Percentiles rank a stretch among this genome's conserved stretches.
These are phyloP conservation scores for Neofusicoccum laricinum DNA, from an alignment of 2,329 filamentous ascomycete genomes.

Conservation along the genomic window DNA sequence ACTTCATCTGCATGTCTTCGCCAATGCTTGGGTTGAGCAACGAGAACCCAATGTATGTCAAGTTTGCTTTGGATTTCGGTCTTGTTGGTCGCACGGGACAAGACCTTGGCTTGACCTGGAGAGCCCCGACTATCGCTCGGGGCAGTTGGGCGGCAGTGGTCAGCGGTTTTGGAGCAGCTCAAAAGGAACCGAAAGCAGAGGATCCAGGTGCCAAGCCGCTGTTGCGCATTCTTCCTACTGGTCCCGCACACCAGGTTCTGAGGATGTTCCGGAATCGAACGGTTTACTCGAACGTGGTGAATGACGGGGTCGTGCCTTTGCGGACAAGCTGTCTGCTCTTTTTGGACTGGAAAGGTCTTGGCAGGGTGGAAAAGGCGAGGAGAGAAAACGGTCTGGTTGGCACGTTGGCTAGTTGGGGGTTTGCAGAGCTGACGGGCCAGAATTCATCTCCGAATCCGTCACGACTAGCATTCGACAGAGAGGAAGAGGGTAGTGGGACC, in stretches of 20 bases:
- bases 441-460: conserved; percentile 61
- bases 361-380: conserved; percentile 88
- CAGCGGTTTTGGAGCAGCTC: conserved; percentile 66
- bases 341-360: conserved; percentile 91
- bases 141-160: conserved; percentile 89
- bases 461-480: conserved; percentile 17
- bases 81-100: conserved; percentile 94
- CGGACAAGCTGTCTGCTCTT: conserved; percentile 96
- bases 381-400: conserved; percentile 89
- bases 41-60: conserved; percentile 95
- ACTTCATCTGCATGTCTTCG: conserved; percentile 84
- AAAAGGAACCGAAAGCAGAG: conserved; percentile 53
- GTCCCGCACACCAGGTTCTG: conserved; percentile 82
- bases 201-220: conserved; percentile 86
- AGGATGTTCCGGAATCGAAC: conserved; percentile 88
- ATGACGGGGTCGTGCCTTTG: conserved; percentile 93
- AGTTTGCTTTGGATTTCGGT: conserved; percentile 93
- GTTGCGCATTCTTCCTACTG: conserved; percentile 82
- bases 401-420: conserved; percentile 89
- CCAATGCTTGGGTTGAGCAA: conserved; percentile 92
- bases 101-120: conserved; percentile 92
- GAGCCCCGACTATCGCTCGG: conserved; percentile 77
- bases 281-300: conserved; percentile 94
- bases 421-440: conserved; percentile 80
- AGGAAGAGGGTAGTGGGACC: conserved; percentile 25